Base-by-base conservation (phyloP, 179 eudicot species). In the Spinacia oleracea region DNA sequence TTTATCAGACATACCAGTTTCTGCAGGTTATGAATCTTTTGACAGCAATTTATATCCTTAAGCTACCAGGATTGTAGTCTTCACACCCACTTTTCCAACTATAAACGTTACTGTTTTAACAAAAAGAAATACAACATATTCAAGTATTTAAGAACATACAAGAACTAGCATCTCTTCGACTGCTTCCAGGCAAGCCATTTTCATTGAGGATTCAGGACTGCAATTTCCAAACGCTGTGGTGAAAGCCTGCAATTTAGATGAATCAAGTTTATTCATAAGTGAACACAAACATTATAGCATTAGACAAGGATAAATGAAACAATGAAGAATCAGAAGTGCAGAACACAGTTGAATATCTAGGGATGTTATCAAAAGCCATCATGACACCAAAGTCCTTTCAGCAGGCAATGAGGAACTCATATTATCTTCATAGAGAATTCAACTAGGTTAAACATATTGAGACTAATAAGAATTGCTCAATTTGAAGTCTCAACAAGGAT, bases 131-230 rank as follows among this genome's bases (percentile, higher is more conserved):
- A 29, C 29, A 31, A 38, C 45, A 40, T 9, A 1, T 14, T n/a
- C 51, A 50, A 72, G 59, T 35, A 58, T 31, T 45, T 58, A 63
- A 71, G 80, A 86, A 20, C 71, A 63, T 91, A 96, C 99, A 73
- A 93, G 89, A 81, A 85, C 72, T 63, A 96, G 87, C 92, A 96
- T 89, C 84, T 91, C 91, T 85, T 90, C 91, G 27, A 92, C 81
- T 21, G 94, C 96, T 85, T 84, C 81, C 81, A 96, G 82, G 88
- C 96, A 96, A 75, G 87, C 90, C 89, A 90, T 83, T 78, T 92
- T 94, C 83, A 91, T 75, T 18, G 88, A 80, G 77, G 97, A 96
- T 73, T 88, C 92, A 51, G 86, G 87, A 73, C 78, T 79, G 79
- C 92, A 91, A 75, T 80, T 83, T 81, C 60, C 81, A 84, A 94